A percentile compares a stretch with the other conserved stretches of the same genome.
phyloP scores from a whole-genome alignment of 1,284 basidiomycete species.

The Cutaneotrichosporon mucoides region DNA sequence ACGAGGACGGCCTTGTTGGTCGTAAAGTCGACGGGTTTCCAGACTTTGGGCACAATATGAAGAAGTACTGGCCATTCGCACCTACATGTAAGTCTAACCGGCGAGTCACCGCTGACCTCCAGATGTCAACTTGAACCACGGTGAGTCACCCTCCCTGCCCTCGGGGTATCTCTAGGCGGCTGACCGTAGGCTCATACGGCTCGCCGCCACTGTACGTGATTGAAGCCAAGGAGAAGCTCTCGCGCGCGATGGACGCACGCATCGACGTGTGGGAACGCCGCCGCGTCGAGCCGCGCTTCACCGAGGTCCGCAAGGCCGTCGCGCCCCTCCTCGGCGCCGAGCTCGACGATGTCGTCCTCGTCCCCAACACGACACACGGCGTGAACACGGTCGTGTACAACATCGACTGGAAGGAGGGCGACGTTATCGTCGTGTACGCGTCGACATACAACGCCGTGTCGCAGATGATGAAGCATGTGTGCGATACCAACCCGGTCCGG shows the following conservation, averaged over 20 bases:
- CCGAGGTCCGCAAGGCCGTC: conserved; percentile 54
- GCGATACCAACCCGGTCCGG: conserved; percentile 58
- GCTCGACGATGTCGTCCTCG: conserved; percentile 62
- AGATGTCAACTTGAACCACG: conserved; percentile 64
- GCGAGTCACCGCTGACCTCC: neutral
- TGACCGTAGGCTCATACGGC: conserved; percentile 62
- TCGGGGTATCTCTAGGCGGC: neutral
- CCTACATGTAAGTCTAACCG: conserved; percentile 50
- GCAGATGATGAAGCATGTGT: conserved; percentile 59
- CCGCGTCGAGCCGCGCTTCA: conserved; percentile 50
- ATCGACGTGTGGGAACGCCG: conserved; percentile 63
- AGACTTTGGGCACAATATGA: conserved; percentile 59
- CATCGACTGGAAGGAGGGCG: conserved; percentile 56
- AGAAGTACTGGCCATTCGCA: conserved; percentile 59
- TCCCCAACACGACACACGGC: conserved; percentile 62
- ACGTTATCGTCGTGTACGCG: conserved; percentile 55
- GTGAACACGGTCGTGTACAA: conserved; percentile 64
- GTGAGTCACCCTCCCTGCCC: conserved; percentile 40
- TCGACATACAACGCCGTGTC: conserved; percentile 65
- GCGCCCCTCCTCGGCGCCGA: conserved; percentile 61
- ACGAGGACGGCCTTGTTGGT: conserved; percentile 26
- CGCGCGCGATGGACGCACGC: conserved; percentile 56
- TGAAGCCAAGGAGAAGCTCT: conserved; percentile 53
- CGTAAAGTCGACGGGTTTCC: conserved; percentile 28
- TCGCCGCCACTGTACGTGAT: conserved; percentile 62